phyloP scores from a whole-genome alignment of 495 filamentous ascomycete species.

The Lasiosphaeria ovina region DNA sequence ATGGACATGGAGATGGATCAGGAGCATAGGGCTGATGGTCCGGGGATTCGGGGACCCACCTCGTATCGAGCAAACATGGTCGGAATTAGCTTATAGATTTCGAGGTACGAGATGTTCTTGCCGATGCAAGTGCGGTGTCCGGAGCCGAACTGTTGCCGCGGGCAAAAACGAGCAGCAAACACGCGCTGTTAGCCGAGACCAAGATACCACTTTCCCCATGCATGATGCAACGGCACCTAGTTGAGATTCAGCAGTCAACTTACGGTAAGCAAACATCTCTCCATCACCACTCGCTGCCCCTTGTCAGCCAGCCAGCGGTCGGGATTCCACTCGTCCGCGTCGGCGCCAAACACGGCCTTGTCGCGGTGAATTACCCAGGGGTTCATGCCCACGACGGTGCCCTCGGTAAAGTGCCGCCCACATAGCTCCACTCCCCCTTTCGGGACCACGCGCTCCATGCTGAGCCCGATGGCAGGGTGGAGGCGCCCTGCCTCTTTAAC shows the following conservation, averaged over 20 bases:
- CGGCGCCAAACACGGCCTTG: conserved; percentile 33
- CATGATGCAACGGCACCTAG: not conserved
- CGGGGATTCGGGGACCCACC: not conserved
- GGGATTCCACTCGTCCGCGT: conserved; percentile 47
- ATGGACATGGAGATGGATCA: too few species aligned
- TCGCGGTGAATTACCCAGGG: conserved; percentile 38
- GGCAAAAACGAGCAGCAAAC: not conserved
- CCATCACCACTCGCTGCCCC: conserved; percentile 35
- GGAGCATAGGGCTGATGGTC: too few species aligned
- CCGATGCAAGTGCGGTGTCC: conserved; percentile 41
- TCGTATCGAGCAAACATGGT: conserved; percentile 15
- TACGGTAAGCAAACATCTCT: conserved; percentile 25
- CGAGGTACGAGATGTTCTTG: conserved; percentile 35
- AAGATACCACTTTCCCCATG: not conserved
- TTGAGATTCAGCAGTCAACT: not conserved
- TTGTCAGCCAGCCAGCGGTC: conserved; percentile 50
- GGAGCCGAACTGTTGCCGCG: conserved; percentile 31
- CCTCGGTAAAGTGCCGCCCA: conserved; percentile 46
- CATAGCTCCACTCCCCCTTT: conserved; percentile 47
- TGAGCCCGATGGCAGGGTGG: conserved; percentile 32
- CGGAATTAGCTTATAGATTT: conserved; percentile 47
- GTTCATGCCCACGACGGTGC: conserved; percentile 47
- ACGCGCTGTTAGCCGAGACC: conserved; percentile 7
- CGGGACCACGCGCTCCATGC: conserved; percentile 39
- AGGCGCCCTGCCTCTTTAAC: conserved; percentile 54